Conservation (phyloP, 2,329 filamentous ascomycete genomes). For the Cordyceps cateniannulata region DNA sequence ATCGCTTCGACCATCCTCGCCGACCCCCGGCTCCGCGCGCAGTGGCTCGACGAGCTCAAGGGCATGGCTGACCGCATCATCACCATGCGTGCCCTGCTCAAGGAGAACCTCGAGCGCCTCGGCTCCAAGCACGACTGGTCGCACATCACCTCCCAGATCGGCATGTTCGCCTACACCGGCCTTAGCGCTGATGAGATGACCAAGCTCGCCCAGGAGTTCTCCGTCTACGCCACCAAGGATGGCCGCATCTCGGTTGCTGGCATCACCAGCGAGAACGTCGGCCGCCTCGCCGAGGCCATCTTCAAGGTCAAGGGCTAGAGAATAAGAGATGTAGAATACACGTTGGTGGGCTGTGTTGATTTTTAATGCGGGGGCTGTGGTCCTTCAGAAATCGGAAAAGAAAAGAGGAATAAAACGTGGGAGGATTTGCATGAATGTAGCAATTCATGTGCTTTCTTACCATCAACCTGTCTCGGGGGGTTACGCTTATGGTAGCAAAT, state of each 20-base stretch:
- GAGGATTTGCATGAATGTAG: background rate
- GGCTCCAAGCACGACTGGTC: conserved; percentile 97
- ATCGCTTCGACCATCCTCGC: conserved; percentile 90
- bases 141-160: conserved; percentile 97
- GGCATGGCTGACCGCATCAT: conserved; percentile 99
- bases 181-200: conserved; percentile 90
- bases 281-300: conserved; percentile 74
- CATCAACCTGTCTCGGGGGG: background rate
- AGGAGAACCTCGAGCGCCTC: conserved; percentile 89
- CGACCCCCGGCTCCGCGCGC: conserved; percentile 74
- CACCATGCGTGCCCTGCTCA: conserved; percentile 90
- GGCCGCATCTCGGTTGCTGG: conserved; percentile 81
- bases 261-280: conserved; percentile 74
- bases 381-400: background rate
- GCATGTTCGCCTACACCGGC: conserved; percentile 99
- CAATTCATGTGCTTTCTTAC: background rate
- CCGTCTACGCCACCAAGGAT: conserved; percentile 94
- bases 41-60: conserved; percentile 97
- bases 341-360: background rate
- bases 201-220: conserved; percentile 85
- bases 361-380: background rate
- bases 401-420: background rate
- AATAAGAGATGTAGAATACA: conserved; percentile 7
- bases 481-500: conserved; percentile 13
- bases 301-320: conserved; percentile 71